These are phyloP conservation scores for Berkeleyomyces basicola DNA, from an alignment of 2,329 filamentous ascomycete genomes.

Conservation along the genomic window DNA sequence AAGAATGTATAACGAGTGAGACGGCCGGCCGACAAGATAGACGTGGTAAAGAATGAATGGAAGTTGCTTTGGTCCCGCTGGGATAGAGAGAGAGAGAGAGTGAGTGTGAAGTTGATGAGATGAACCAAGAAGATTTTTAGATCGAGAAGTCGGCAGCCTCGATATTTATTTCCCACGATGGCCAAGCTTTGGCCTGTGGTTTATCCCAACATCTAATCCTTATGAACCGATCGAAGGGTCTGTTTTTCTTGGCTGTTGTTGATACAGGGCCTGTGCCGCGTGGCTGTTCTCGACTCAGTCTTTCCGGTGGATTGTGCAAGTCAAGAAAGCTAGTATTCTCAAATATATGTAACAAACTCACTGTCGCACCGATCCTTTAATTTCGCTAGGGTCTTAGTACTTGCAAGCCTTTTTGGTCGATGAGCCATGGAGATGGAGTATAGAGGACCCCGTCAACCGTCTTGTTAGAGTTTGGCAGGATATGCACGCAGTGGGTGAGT, in stretches of 20 bases:
- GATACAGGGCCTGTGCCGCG: too few species aligned
- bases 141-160: background rate
- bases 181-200: too few species aligned
- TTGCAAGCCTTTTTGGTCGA: background rate
- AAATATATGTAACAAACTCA: background rate
- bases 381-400: background rate
- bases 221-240: too few species aligned
- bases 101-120: background rate
- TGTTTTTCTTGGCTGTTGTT: too few species aligned
- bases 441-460: too few species aligned
- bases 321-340: too few species aligned
- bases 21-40: conserved; percentile 1
- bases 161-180: background rate
- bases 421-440: too few species aligned
- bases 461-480: too few species aligned
- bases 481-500: too few species aligned
- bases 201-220: too few species aligned
- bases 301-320: too few species aligned
- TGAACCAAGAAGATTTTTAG: background rate
- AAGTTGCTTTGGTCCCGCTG: background rate
- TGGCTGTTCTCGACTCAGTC: too few species aligned
- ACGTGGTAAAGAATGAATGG: background rate
- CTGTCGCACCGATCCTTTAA: background rate
- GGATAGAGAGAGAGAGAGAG: background rate
- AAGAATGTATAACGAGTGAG: background rate